Base-by-base conservation (phyloP, 2,329 filamentous ascomycete species). In the Aureobasidium sp. region DNA sequence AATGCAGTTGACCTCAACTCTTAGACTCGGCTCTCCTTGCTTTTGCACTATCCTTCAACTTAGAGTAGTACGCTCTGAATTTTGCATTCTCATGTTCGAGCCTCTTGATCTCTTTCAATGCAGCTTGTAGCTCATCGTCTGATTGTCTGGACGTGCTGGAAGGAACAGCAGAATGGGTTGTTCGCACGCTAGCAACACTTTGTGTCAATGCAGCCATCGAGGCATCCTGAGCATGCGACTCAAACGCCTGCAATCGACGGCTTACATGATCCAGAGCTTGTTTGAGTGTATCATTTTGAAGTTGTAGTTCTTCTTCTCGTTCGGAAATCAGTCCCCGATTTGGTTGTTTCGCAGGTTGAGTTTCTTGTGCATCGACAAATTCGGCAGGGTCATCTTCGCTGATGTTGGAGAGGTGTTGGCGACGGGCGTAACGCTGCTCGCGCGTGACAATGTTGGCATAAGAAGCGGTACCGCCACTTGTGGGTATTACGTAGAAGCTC, bases 401-500 rank as follows among this genome's bases (percentile, higher is more conserved):
- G 75, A 76, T 67, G 43, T 48, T 48, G 20, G 60, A 48, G 12
- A 62, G 44, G 71, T 69, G 37, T 69, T 66, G 41, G 68, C 83
- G n/a, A 86, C 83, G 2, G 67, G 61, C 47, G 61, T 78, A 75
- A 8, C 76, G 76, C 29, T 79, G 74, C 36, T 75, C 87, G 24
- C 47, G 29, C 24, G 51, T 44, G 46, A 96, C 79, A 59, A 99
- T 97, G 65, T 89, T 92, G 48, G 94, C 92, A 71, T 97, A 99
- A 0, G 92, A 94, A 64, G 92, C 88, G 2, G 92, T 97, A 66
- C 93, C 92, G 5, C 94, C 93, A 20, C 89, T 91, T 0, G 90
- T 89, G 4, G 93, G 94, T 1, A 99, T 94, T 1, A 97, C 89
- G 72, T 97, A 97, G 77, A 99, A 99, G 9, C 89, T 94, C 66